phyloP scores from a whole-genome alignment of 495 filamentous ascomycete genomes.

The Penicillium egyptiacum region DNA sequence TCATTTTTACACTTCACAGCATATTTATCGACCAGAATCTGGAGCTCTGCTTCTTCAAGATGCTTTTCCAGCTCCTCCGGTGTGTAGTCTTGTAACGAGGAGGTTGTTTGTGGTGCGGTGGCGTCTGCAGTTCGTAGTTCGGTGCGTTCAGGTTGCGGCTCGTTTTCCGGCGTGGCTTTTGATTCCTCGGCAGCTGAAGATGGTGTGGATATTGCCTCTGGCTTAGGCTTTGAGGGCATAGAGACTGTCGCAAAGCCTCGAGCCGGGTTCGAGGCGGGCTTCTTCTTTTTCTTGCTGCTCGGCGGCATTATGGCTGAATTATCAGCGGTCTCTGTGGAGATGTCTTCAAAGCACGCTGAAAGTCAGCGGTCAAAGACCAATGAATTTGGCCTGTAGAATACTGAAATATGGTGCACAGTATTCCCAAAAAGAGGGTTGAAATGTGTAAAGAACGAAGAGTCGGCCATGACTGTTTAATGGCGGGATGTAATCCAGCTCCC shows the following conservation, averaged over 20 bases:
- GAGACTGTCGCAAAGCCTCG: slow-evolving; percentile 93
- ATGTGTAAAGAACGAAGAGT: slow-evolving; percentile 20
- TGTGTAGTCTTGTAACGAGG: slow-evolving; percentile 54
- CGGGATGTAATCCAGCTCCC: slow-evolving; percentile 22
- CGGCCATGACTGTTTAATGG: slow-evolving; percentile 23
- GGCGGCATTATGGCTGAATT: slow-evolving; percentile 56
- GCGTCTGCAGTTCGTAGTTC: slow-evolving; percentile 23
- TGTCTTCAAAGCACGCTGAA: slow-evolving; percentile 13
- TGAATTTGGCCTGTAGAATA: neutral
- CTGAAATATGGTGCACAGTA: neutral
- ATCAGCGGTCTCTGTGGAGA: slow-evolving; percentile 15
- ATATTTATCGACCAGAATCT: slow-evolving; percentile 78
- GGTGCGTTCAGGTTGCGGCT: slow-evolving; percentile 33
- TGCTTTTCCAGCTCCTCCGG: slow-evolving; percentile 84
- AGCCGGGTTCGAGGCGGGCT: slow-evolving; percentile 77
- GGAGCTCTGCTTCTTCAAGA: slow-evolving; percentile 78
- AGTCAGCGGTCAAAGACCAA: slow-evolving; percentile 8
- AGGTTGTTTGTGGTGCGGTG: slow-evolving; percentile 20
- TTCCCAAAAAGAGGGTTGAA: slow-evolving; percentile 14
- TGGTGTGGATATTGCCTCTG: slow-evolving; percentile 31
- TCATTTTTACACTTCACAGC: slow-evolving; percentile 66
- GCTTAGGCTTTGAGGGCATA: slow-evolving; percentile 69
- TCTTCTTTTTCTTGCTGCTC: slow-evolving; percentile 86
- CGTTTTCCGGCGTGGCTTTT: slow-evolving; percentile 43
- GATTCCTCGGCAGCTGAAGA: slow-evolving; percentile 36